Percentiles rank a stretch among this genome's conserved stretches.
Conservation (phyloP, 352 stramenopile genomes). For the Globisporangium okanoganense region DNA sequence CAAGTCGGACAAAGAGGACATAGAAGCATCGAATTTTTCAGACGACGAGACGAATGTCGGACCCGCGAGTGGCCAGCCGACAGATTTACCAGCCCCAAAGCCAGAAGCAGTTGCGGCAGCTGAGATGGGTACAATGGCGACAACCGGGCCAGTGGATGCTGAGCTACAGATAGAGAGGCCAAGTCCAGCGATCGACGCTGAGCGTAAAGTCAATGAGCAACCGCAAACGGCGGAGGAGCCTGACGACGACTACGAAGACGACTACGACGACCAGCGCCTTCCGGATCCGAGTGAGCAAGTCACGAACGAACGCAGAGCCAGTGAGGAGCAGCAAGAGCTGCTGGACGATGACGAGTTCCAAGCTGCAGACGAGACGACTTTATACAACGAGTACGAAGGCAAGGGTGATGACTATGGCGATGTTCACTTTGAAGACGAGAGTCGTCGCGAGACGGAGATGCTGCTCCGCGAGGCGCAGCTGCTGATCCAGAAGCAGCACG, state of each 20-base stretch:
- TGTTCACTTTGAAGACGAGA: constrained; percentile 17
- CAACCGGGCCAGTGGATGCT: neutral
- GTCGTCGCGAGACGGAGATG: constrained; percentile 27
- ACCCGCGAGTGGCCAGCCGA: neutral
- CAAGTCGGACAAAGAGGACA: neutral
- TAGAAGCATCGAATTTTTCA: neutral
- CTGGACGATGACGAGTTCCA: neutral
- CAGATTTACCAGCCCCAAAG: neutral
- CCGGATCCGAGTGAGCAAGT: neutral
- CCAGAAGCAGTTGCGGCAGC: neutral
- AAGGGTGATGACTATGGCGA: constrained; percentile 9
- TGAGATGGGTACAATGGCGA: neutral
- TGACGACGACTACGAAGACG: constrained; percentile 14
- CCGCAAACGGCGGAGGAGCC: neutral
- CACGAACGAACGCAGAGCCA: too few relatives aligned
- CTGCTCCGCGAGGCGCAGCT: constrained; percentile 37
- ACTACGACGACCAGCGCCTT: constrained; percentile 1
- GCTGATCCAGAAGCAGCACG: constrained; percentile 26
- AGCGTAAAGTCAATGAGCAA: neutral
- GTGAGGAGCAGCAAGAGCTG: neutral
- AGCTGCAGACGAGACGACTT: constrained; percentile 13
- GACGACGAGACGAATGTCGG: neutral
- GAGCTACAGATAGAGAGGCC: neutral
- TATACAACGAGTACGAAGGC: constrained; percentile 13
- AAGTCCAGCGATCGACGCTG: neutral